Conservation (phyloP, 78 protist species). For the Protostelium mycophagum region DNA sequence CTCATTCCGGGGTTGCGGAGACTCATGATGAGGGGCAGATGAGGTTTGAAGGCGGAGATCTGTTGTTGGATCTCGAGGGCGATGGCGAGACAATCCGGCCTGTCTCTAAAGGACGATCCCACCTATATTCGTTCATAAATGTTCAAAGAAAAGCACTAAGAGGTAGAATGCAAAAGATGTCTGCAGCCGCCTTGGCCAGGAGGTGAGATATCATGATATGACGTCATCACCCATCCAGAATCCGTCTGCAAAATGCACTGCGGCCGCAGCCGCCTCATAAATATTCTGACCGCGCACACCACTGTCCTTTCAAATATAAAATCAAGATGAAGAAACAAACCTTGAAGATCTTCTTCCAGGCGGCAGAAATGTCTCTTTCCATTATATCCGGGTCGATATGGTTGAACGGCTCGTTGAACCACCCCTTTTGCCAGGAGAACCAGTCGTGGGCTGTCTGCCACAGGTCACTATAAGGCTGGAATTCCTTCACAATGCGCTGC, state of each 20-base stretch:
- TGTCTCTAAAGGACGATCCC: slow-evolving; percentile 2
- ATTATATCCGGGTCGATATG: slow-evolving; percentile 46
- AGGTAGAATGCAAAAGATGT: no score
- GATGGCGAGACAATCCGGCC: slow-evolving; percentile 12
- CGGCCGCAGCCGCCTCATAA: no score
- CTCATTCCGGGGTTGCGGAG: slow-evolving; percentile 74
- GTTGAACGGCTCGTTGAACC: slow-evolving; percentile 59
- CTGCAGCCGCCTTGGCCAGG: no score
- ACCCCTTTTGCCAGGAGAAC: slow-evolving; percentile 27
- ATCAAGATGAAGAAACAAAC: not conserved
- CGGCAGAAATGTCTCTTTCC: slow-evolving; percentile 23
- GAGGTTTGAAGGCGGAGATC: slow-evolving; percentile 34
- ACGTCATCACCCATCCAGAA: no score
- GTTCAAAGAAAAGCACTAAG: no score
- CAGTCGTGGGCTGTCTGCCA: slow-evolving; percentile 78
- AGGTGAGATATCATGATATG: no score
- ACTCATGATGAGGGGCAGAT: slow-evolving; percentile 52
- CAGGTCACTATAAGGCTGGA: slow-evolving; percentile 69
- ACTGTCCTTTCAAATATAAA: no score
- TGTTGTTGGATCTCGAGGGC: slow-evolving; percentile 24
- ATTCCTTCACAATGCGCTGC: slow-evolving; percentile 21
- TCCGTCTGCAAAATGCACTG: no score
- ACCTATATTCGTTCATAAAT: no score
- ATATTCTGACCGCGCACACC: no score
- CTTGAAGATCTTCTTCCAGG: slow-evolving; percentile 3